Percentiles rank a stretch among this genome's conserved stretches.
Conservation (phyloP, 129 eudicot species). For the Silybum marianum region DNA sequence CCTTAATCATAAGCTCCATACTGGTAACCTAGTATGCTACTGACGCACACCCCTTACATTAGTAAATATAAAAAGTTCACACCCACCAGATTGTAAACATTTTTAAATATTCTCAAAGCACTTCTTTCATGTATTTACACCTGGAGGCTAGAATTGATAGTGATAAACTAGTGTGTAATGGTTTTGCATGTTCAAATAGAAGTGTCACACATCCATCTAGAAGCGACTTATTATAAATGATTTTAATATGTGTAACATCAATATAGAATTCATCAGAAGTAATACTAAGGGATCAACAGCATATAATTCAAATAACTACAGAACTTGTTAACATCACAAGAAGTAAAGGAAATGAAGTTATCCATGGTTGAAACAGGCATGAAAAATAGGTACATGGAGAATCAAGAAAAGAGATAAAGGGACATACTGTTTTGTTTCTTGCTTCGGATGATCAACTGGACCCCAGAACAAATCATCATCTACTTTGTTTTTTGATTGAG, state of each 20-base stretch:
- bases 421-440: constrained; percentile 73
- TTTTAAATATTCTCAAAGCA: background rate
- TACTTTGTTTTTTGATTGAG: constrained; percentile 57
- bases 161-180: background rate
- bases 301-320: background rate
- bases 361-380: background rate
- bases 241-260: background rate
- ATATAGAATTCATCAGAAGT: background rate
- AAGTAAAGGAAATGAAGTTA: background rate
- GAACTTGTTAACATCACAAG: background rate
- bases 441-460: constrained; percentile 79
- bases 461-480: constrained; percentile 99
- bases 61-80: background rate
- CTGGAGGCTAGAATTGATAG: background rate
- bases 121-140: background rate
- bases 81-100: background rate
- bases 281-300: background rate
- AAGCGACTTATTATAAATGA: background rate
- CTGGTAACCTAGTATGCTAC: background rate
- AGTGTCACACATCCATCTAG: background rate
- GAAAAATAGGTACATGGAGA: background rate
- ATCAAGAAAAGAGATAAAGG: background rate
- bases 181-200: background rate
- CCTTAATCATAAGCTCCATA: no score
- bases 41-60: background rate